Base-by-base conservation (phyloP, 2,329 filamentous ascomycete genomes). In the Colletotrichum melonis region DNA sequence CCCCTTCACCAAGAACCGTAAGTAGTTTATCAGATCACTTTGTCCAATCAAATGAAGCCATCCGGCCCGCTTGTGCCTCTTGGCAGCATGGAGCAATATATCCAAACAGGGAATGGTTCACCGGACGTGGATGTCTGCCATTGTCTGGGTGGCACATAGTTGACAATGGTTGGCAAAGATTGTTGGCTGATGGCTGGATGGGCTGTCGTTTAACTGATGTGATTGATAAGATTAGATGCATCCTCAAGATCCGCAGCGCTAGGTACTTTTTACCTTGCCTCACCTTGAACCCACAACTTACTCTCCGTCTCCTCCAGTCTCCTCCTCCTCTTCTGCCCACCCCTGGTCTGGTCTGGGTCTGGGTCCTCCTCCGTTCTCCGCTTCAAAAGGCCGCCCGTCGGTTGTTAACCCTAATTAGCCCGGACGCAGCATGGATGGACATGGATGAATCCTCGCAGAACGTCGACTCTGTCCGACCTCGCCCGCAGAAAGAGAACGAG, bases 161-260 rank as follows among this genome's bases (percentile, higher is more conserved):
- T n/a, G 16, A 16, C 19, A 42, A 42, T 42, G 35, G 35, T 42
- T 42, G 35, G 35, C 35, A 42, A 6, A 42, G 14, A 22, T 30
- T 22, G 57, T 60, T 58, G 30, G 59, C 59, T 24, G 62, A 22
- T 63, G 69, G 56, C 19, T n/a, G 64, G 64, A 26, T 30, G 26
- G 63, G 22, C 14, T 16, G n/a, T 16, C 22, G n/a, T 54, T 63
- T 58, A 26, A 67, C 69, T 72, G 69, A 72, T 72, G 69, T 67
- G 63, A 72, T 72, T 72, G 69, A 72, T 72, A 72, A 72, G 69
- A 72, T 72, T 72, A 72, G 57, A 72, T 72, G 69, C 63, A 72
- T 72, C 63, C 62, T 16, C 46, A 55, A 26, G 68, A 66, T 63
- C 59, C 59, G 55, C 55, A 46, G 19, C 42, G 42, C 42, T 46